Conservation (phyloP, 352 stramenopile species). For the Phytophthora hibernalis region DNA sequence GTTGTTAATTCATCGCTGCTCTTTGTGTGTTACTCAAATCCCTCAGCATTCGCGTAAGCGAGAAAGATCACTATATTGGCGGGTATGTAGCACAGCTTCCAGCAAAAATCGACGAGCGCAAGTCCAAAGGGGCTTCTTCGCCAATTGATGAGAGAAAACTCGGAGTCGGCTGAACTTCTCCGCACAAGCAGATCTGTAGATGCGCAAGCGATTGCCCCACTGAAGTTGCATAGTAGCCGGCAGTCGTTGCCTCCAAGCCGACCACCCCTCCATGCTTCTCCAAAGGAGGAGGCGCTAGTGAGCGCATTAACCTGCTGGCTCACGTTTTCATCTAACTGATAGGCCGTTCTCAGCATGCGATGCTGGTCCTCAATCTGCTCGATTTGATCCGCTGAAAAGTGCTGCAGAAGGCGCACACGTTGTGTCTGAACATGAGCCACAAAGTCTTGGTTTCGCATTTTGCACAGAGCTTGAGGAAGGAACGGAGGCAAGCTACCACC, state of each 20-base stretch:
- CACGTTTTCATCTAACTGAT: slow-evolving; percentile 40
- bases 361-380: slow-evolving; percentile 43
- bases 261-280: slow-evolving; percentile 27
- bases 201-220: slow-evolving; percentile 31
- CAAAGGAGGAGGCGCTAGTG: slow-evolving; percentile 21
- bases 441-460: slow-evolving; percentile 36
- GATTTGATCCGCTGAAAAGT: slow-evolving; percentile 36
- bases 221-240: slow-evolving; percentile 35
- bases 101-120: slow-evolving; percentile 37
- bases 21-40: slow-evolving; percentile 4
- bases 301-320: slow-evolving; percentile 28
- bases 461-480: slow-evolving; percentile 29
- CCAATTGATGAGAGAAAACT: slow-evolving; percentile 41
- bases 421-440: slow-evolving; percentile 34
- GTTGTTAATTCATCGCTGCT: neutral
- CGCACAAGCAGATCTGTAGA: slow-evolving; percentile 16
- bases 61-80: slow-evolving; percentile 34
- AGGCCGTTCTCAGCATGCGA: slow-evolving; percentile 29
- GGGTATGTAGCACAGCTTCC: slow-evolving; percentile 33
- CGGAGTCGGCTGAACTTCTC: slow-evolving; percentile 9
- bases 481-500: slow-evolving; percentile 23
- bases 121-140: slow-evolving; percentile 35
- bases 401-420: slow-evolving; percentile 28
- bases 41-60: slow-evolving; percentile 24
- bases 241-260: slow-evolving; percentile 37